Evolutionary conservation across 2,329 filamentous ascomycete genomes (phyloP), one percentile per base, ranked within the genome.

Genomic region (Plectosphaerella plurivora): DNA sequence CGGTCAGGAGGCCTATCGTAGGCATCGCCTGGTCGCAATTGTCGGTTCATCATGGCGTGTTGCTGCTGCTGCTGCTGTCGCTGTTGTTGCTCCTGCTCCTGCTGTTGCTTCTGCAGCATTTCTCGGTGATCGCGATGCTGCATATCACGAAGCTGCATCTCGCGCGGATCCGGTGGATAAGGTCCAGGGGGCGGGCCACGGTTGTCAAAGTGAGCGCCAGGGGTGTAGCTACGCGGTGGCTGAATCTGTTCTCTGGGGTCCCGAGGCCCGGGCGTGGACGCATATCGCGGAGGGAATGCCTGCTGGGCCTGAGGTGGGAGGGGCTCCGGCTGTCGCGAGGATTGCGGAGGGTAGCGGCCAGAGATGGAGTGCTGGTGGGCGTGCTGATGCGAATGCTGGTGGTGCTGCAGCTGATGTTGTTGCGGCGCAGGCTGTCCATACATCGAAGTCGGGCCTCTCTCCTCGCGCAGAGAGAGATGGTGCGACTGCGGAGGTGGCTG

Each of bases 181-280:
- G 63, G 61, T 8, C 64, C 65, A 11, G 67, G 67, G 49, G 74
- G 75, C 1, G 65, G 69, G 7, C 68, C 70, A 15, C 75, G 67
- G 7, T 53, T 55, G 25, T 78, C 75, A 51, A 77, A 78, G 2
- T 63, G 58, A 4, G 59, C 57, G 11, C 68, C 70, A 3, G 76
- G 74, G 2, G 76, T 77, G 58, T 74, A 78, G 59, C 73, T 77
- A 18, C 76, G 71, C 1, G 65, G 65, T n/a, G 44, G 44, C 7
- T 3, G 44, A 1, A 70, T 66, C 10, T 76, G 70, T 53, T 78
- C 75, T 44, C 74, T 69, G 46, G 71, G 66, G 28, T 68, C 68
- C 11, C 63, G 66, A 5, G 73, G 72, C 2, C 64, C 71, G 2
- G 76, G 71, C 4, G 74, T 73, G 14, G 66, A 71, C 9, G 69